phyloP scores from a whole-genome alignment of 371 early-diverging fungal genomes.

The Mucor saturninus region DNA sequence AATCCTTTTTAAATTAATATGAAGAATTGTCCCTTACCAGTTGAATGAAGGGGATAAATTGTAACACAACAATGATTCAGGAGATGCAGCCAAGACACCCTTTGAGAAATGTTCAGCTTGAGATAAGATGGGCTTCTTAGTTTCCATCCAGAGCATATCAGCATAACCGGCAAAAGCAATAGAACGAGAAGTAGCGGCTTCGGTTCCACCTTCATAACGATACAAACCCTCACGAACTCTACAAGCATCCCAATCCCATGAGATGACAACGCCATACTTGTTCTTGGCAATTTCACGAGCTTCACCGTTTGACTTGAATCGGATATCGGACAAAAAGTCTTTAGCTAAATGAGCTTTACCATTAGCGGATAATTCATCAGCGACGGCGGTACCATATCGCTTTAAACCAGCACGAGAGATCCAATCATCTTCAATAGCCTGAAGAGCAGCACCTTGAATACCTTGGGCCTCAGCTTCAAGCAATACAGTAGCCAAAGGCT shows the following conservation, averaged over 20 bases:
- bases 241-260: conserved; percentile 93
- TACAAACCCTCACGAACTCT: conserved; percentile 96
- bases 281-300: conserved; percentile 80
- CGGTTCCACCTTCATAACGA: conserved; percentile 95
- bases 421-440: conserved; percentile 92
- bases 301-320: conserved; percentile 79
- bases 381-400: conserved; percentile 85
- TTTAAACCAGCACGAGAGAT: conserved; percentile 80
- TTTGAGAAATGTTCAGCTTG: conserved; percentile 94
- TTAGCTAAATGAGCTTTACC: conserved; percentile 52
- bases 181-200: conserved; percentile 88
- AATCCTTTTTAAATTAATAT: not conserved
- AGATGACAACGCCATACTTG: conserved; percentile 78
- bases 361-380: conserved; percentile 70
- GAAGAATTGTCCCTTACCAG: conserved; percentile 72
- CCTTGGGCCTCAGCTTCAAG: conserved; percentile 80
- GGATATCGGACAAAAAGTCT: conserved; percentile 63
- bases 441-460: conserved; percentile 75
- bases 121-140: conserved; percentile 87
- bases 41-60: conserved; percentile 98
- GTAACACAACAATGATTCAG: conserved; percentile 83
- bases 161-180: conserved; percentile 91
- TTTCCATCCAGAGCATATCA: conserved; percentile 99
- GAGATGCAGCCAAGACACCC: conserved; percentile 74
- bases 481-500: conserved; percentile 80